phyloP scores from a whole-genome alignment of 2,329 filamentous ascomycete genomes.

The Xylogone sp. region DNA sequence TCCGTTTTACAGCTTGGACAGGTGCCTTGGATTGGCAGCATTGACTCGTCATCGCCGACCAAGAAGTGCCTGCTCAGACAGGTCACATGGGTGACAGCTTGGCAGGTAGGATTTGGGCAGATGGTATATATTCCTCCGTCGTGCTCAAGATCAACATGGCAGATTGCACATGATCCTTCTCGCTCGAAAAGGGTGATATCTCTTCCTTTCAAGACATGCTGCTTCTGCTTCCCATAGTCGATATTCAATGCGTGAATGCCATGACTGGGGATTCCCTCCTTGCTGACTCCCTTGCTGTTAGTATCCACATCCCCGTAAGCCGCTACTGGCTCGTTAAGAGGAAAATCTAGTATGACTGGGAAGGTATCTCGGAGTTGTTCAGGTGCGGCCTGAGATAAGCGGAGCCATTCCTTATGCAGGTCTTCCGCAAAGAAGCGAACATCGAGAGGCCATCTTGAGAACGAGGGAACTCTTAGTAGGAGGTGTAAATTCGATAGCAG shows the following conservation, averaged over 20 bases:
- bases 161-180: constrained; percentile 53
- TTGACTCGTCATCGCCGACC: constrained; percentile 24
- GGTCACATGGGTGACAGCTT: constrained; percentile 54
- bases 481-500: constrained; percentile 78
- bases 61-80: constrained; percentile 57
- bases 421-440: constrained; percentile 75
- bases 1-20: constrained; percentile 67
- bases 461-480: constrained; percentile 74
- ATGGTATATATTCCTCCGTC: constrained; percentile 52
- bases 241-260: constrained; percentile 52
- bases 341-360: constrained; percentile 20
- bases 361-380: constrained; percentile 19
- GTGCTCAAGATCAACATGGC: constrained; percentile 40
- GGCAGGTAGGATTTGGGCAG: constrained; percentile 50
- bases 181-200: constrained; percentile 52
- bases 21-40: constrained; percentile 64
- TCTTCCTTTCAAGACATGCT: constrained; percentile 52
- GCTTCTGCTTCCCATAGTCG: constrained; percentile 50
- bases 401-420: constrained; percentile 65
- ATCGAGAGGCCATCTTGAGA: constrained; percentile 76
- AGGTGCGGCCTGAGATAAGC: constrained; percentile 43
- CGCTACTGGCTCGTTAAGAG: neutral
- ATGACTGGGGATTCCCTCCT: constrained; percentile 22
- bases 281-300: neutral
- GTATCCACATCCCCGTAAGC: neutral